phyloP scores from a whole-genome alignment of 2,329 filamentous ascomycete species.

The Phialophora tarda region DNA sequence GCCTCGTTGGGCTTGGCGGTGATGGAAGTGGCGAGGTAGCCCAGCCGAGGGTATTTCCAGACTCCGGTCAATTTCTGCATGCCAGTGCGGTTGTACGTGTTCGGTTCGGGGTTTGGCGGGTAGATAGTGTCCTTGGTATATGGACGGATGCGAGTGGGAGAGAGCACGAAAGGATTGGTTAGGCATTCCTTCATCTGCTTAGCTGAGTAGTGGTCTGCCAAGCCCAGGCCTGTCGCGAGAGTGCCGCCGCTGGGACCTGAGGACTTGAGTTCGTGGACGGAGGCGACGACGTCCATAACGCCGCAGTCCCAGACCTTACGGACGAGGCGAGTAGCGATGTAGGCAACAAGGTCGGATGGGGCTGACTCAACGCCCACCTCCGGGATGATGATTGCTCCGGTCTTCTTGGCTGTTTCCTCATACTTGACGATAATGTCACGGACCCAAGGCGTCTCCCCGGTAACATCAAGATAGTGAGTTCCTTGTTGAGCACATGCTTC shows the following conservation, averaged over 20 bases:
- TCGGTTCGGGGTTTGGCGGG: slow-evolving; percentile 51
- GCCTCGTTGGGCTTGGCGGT: slow-evolving; percentile 60
- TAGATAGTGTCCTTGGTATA: slow-evolving; percentile 56
- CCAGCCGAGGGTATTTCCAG: slow-evolving; percentile 61
- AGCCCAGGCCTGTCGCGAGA: slow-evolving; percentile 67
- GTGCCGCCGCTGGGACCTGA: slow-evolving; percentile 64
- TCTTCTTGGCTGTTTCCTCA: slow-evolving; percentile 63
- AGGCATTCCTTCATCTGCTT: slow-evolving; percentile 29
- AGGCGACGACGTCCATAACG: slow-evolving; percentile 58
- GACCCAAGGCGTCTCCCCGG: slow-evolving; percentile 69
- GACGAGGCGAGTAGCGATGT: slow-evolving; percentile 59
- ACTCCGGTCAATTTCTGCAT: slow-evolving; percentile 57
- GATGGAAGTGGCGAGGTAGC: slow-evolving; percentile 62
- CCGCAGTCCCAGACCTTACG: slow-evolving; percentile 58
- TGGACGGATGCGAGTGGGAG: slow-evolving; percentile 50
- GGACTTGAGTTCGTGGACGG: slow-evolving; percentile 60
- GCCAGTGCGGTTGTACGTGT: slow-evolving; percentile 45
- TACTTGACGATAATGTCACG: slow-evolving; percentile 67
- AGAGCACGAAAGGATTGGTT: slow-evolving; percentile 35
- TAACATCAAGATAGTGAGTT: slow-evolving; percentile 71
- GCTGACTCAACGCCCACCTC: slow-evolving; percentile 67
- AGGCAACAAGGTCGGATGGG: slow-evolving; percentile 62
- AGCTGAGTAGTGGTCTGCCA: slow-evolving; percentile 49
- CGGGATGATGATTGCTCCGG: slow-evolving; percentile 66
- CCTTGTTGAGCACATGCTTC: slow-evolving; percentile 68